phyloP scores from a whole-genome alignment of 1,284 basidiomycete species.

The Boletus smithii region DNA sequence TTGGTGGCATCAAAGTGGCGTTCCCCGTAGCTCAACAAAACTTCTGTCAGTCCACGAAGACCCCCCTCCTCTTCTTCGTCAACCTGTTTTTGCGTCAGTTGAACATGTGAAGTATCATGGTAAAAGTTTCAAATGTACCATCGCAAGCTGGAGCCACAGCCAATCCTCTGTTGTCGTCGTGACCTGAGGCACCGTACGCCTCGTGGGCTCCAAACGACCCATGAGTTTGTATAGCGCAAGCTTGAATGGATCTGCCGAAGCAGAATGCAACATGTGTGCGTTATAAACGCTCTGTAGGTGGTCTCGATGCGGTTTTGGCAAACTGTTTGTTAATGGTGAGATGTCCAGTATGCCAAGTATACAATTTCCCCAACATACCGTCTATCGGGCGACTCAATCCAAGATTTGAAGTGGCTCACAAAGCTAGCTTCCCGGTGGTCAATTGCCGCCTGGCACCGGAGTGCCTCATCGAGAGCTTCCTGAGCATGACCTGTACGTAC shows the following conservation, averaged over 20 bases:
- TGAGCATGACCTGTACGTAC: conserved; percentile 80
- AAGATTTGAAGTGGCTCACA: conserved; percentile 79
- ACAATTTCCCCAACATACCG: conserved; percentile 44
- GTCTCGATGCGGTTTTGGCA: conserved; percentile 80
- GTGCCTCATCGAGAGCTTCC: conserved; percentile 79
- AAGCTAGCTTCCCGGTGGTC: conserved; percentile 84
- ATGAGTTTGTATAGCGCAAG: conserved; percentile 94
- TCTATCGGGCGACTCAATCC: conserved; percentile 80
- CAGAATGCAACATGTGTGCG: conserved; percentile 84
- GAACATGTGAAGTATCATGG: neutral
- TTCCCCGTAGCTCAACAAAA: conserved; percentile 86
- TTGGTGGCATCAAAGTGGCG: conserved; percentile 81
- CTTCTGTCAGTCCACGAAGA: conserved; percentile 74
- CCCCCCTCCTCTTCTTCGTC: conserved; percentile 80
- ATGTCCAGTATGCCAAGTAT: conserved; percentile 7
- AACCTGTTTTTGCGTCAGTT: conserved; percentile 39
- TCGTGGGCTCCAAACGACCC: conserved; percentile 84
- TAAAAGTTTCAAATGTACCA: conserved; percentile 44
- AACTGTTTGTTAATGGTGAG: conserved; percentile 37
- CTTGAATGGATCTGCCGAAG: conserved; percentile 90
- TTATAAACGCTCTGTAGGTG: conserved; percentile 89
- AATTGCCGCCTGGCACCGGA: conserved; percentile 71
- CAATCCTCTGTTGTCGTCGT: conserved; percentile 95
- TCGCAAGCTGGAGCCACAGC: conserved; percentile 95
- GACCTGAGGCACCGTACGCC: conserved; percentile 80